Evolutionary conservation across 441 rosid species (phyloP), one percentile per base, ranked within the genome.

Genomic region (Adansonia gregorii): DNA sequence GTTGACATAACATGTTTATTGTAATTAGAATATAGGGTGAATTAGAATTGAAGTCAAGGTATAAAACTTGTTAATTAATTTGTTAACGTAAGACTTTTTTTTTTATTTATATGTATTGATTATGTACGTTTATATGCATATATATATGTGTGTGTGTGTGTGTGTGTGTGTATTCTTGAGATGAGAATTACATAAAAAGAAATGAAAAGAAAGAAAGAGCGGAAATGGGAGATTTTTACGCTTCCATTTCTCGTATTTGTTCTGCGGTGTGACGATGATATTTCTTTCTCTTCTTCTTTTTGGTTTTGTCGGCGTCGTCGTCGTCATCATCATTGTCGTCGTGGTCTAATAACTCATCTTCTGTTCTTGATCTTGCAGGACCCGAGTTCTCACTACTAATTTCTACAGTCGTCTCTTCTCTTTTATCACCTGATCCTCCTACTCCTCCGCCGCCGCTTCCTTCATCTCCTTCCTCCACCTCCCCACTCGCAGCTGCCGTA

Each of bases 371-470:
- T 86, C 99, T 93, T 75, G 85, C 88, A 4, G 91, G 90, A 7
- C 95, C 99, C 0, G 99, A 96, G 83, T 87, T 92, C 87, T 94
- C 99, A 24, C 99, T 94, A 78, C 99, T 96, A 68, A 96, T 88
- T 83, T 94, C 99, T 58, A 92, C 97, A 24, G 27, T 24, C 4
- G 93, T 90, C 9, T 90, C 93, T 49, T 89, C 94, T 76, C 90
- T 82, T 77, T 82, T 81, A 51, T 81, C 77, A 22, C 87, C 81
- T 66, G 87, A 58, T 69, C 83, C 67, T 80, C 85, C 80, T 61
- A 4, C 3, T 35, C 91, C 87, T 15, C 90, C 82, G 19, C 93
- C 88, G 43, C 88, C 92, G 67, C 88, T 83, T 58, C 90, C 87
- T 67, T 86, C 92, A 3, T 82, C 86, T 51, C 86, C 90, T 59